phyloP scores from a whole-genome alignment of 2,329 filamentous ascomycete genomes.

The Aureobasidium leucospermi region DNA sequence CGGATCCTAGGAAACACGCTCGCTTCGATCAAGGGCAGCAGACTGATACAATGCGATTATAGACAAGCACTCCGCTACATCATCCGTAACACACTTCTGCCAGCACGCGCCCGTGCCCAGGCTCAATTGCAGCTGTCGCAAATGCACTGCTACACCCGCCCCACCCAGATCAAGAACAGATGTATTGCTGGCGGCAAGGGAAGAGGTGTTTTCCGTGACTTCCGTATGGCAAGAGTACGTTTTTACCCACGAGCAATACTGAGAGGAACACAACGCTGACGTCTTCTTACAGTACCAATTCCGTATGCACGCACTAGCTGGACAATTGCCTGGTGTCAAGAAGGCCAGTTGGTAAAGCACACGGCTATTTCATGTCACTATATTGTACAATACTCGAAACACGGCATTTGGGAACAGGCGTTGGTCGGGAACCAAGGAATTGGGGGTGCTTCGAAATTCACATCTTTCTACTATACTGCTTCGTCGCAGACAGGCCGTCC shows the following conservation, averaged over 20 bases:
- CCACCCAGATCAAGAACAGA: conserved; percentile 88
- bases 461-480: neutral
- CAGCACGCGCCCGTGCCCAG: conserved; percentile 73
- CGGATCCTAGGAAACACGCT: neutral
- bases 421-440: conserved; percentile 6
- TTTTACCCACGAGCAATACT: neutral
- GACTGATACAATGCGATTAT: neutral
- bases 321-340: conserved; percentile 82
- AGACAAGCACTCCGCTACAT: conserved; percentile 81
- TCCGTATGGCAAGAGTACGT: conserved; percentile 83
- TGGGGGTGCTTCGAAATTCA: neutral
- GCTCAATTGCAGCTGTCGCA: conserved; percentile 87
- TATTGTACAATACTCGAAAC: neutral
- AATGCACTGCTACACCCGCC: conserved; percentile 93
- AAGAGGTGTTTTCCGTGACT: conserved; percentile 84
- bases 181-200: conserved; percentile 89
- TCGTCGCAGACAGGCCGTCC: neutral
- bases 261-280: conserved; percentile 17
- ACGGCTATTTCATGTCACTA: neutral
- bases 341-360: conserved; percentile 79
- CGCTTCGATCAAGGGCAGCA: neutral
- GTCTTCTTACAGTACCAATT: conserved; percentile 68
- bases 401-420: conserved; percentile 10
- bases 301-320: conserved; percentile 77
- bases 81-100: conserved; percentile 83